phyloP scores from a whole-genome alignment of 1,284 basidiomycete species.

The Rhizoctonia solani region DNA sequence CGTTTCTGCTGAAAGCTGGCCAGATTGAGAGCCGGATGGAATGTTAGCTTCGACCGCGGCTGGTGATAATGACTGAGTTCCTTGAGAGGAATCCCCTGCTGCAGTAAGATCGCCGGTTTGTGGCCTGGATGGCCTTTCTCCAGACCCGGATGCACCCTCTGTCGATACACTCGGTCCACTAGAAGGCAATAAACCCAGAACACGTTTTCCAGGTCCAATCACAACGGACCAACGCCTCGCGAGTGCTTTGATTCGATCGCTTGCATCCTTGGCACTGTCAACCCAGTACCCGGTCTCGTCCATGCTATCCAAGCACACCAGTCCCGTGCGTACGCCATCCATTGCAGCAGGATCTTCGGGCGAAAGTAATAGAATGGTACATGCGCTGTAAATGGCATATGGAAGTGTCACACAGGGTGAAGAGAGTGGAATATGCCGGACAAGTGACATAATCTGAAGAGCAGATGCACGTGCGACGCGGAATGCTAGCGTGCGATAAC shows the following conservation, averaged over 20 bases:
- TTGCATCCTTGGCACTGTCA: slow-evolving; percentile 8
- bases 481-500: slow-evolving; percentile 29
- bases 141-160: too few relatives aligned
- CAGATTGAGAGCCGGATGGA: neutral
- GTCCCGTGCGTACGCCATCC: slow-evolving; percentile 13
- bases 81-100: too few relatives aligned
- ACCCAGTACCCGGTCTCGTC: slow-evolving; percentile 32
- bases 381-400: slow-evolving; percentile 28
- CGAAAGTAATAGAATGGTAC: slow-evolving; percentile 15
- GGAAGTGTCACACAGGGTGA: slow-evolving; percentile 28
- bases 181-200: neutral
- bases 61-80: neutral
- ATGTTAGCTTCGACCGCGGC: neutral
- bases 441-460: slow-evolving; percentile 23
- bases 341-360: slow-evolving; percentile 24
- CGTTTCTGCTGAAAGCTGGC: neutral
- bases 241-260: slow-evolving; percentile 16
- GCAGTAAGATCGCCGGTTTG: too few relatives aligned
- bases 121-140: too few relatives aligned
- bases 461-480: slow-evolving; percentile 32
- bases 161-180: too few relatives aligned
- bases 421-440: slow-evolving; percentile 31
- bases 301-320: slow-evolving; percentile 16
- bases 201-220: neutral
- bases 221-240: slow-evolving; percentile 18